These are phyloP conservation scores for Pleurozium schreberi DNA, from an alignment of 225 moss, liverwort and hornwort genomes.

Conservation along the genomic window DNA sequence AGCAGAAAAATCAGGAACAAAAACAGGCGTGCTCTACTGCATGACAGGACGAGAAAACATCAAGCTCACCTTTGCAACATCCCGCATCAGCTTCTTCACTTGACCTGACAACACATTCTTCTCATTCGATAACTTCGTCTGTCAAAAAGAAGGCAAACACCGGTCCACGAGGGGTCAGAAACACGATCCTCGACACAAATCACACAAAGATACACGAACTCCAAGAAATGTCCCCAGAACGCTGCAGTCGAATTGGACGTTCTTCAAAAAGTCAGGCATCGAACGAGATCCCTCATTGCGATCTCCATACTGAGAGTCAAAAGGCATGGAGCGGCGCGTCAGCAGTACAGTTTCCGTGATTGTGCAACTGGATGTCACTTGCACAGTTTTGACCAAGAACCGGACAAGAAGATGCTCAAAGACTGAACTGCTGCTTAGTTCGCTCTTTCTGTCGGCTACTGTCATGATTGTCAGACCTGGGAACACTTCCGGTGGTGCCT, in stretches of 20 bases:
- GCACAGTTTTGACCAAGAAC: background rate
- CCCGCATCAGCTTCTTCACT: slow-evolving; percentile 86
- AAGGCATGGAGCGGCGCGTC: too few relatives aligned
- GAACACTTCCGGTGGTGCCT: background rate
- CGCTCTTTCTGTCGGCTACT: background rate
- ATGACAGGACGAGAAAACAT: background rate
- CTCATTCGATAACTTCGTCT: slow-evolving; percentile 80
- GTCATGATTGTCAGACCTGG: background rate
- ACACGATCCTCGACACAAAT: background rate
- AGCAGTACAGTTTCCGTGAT: background rate
- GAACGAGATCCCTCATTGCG: background rate
- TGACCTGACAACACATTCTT: slow-evolving; percentile 56
- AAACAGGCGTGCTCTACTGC: background rate
- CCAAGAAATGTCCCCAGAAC: background rate
- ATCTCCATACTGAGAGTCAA: background rate
- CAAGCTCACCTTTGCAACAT: slow-evolving; percentile 69
- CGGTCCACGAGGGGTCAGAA: background rate
- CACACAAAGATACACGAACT: background rate
- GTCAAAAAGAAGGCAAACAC: background rate
- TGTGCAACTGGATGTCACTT: background rate
- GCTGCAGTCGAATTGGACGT: background rate
- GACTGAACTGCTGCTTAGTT: background rate
- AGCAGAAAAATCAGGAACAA: background rate
- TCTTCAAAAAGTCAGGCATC: background rate
- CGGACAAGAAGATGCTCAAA: background rate